These are phyloP conservation scores for Paracoccidioides brasiliensis DNA, from an alignment of 2,329 filamentous ascomycete genomes.

Conservation along the genomic window DNA sequence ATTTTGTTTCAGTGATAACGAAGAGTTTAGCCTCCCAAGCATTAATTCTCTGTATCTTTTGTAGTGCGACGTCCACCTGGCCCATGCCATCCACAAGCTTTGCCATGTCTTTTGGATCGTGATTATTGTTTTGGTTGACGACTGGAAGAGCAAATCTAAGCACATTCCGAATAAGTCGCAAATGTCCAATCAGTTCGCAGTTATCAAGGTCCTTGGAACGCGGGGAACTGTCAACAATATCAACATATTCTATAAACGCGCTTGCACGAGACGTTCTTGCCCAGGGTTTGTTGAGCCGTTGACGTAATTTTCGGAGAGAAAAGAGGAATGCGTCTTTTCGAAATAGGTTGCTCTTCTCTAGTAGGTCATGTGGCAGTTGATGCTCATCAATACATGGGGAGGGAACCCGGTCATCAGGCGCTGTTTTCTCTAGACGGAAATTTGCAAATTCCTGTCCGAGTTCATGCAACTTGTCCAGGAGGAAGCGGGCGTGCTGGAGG, in stretches of 20 bases:
- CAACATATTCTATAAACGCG: neutral
- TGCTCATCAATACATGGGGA: too few relatives aligned
- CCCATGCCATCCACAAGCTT: neutral
- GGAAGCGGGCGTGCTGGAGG: neutral
- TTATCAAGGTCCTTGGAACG: neutral
- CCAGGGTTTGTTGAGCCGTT: neutral
- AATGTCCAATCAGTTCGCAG: neutral
- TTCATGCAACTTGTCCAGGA: neutral
- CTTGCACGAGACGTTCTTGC: neutral
- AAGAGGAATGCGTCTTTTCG: neutral
- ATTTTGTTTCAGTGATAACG: neutral
- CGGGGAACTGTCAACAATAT: neutral
- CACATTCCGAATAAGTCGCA: neutral
- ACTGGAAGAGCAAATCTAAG: too few relatives aligned
- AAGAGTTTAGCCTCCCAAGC: neutral
- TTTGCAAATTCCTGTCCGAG: neutral
- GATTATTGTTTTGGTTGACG: neutral
- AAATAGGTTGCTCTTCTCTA: neutral
- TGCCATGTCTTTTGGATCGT: neutral
- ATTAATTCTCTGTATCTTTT: neutral
- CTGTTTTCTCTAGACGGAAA: neutral
- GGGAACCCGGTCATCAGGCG: too few relatives aligned
- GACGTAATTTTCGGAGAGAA: neutral
- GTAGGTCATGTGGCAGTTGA: neutral
- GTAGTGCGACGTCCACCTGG: neutral